Evolutionary conservation across 2,329 filamentous ascomycete species (phyloP).

Genomic region (Beauveria pseudobassiana): DNA sequence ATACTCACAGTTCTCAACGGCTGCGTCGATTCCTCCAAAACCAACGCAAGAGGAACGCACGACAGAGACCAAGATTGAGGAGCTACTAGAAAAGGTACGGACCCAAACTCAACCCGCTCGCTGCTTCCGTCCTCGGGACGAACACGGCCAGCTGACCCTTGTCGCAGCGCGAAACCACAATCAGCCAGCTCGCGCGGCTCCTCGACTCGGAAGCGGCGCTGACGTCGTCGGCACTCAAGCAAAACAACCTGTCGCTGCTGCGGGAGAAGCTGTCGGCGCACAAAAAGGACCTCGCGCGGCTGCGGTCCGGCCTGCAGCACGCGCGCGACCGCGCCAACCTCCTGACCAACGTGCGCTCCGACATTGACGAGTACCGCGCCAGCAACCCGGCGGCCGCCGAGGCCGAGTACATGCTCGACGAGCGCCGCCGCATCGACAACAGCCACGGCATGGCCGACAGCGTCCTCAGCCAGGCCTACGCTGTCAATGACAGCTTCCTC

Average conservation of each 20-base stretch:
- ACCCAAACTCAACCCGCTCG: no score
- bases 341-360: slow-evolving; percentile 79
- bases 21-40: slow-evolving; percentile 70
- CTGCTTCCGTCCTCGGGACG: no score
- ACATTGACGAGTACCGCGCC: slow-evolving; percentile 83
- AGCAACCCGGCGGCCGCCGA: slow-evolving; percentile 77
- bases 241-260: slow-evolving; percentile 88
- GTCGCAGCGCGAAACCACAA: slow-evolving; percentile 67
- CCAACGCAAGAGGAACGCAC: slow-evolving; percentile 77
- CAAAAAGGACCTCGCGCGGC: slow-evolving; percentile 68
- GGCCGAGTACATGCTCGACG: slow-evolving; percentile 94
- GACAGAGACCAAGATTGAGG: slow-evolving; percentile 74
- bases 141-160: background rate
- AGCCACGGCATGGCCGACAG: slow-evolving; percentile 84
- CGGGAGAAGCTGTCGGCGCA: slow-evolving; percentile 86
- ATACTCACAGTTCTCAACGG: slow-evolving; percentile 85
- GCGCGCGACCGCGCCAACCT: slow-evolving; percentile 84
- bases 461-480: slow-evolving; percentile 91
- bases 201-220: slow-evolving; percentile 87
- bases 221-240: slow-evolving; percentile 88
- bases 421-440: slow-evolving; percentile 77
- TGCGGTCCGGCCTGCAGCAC: slow-evolving; percentile 66
- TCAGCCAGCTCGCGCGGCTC: slow-evolving; percentile 76
- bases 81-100: slow-evolving; percentile 69
- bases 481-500: slow-evolving; percentile 85